These are phyloP conservation scores for Metschnikowia borealis DNA, from an alignment of 805 yeast species.

Conservation along the genomic window DNA sequence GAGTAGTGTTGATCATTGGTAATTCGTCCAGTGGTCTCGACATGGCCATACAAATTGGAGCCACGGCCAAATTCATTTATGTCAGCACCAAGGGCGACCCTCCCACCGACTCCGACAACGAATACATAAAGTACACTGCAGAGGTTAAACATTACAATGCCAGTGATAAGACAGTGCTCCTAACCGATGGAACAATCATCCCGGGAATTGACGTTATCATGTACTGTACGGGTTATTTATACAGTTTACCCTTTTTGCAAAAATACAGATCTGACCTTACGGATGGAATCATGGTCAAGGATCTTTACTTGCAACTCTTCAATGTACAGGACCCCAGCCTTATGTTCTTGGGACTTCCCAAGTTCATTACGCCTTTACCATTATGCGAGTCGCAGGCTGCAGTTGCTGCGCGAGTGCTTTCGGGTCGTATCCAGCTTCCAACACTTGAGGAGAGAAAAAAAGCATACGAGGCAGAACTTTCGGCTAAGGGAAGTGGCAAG, in stretches of 20 bases:
- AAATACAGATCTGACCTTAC: conserved; percentile 10
- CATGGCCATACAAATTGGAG: conserved; percentile 57
- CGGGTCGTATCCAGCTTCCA: conserved; percentile 15
- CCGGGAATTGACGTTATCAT: conserved; percentile 13
- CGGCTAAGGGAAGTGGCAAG: conserved; percentile 11
- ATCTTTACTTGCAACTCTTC: conserved; percentile 16
- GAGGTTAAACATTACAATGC: conserved; percentile 12
- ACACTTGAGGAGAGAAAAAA: conserved; percentile 4
- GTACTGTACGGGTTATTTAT: conserved; percentile 20
- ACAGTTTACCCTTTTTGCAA: conserved; percentile 16
- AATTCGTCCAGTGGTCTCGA: conserved; percentile 78
- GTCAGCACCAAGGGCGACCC: conserved; percentile 14
- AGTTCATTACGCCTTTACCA: conserved; percentile 17
- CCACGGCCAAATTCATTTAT: conserved; percentile 18
- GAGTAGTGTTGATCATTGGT: conserved; percentile 62
- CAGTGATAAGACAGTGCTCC: conserved; percentile 6
- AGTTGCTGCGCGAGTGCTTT: conserved; percentile 16
- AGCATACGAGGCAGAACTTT: conserved; percentile 11
- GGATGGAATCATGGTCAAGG: conserved; percentile 12
- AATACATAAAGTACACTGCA: conserved; percentile 8
- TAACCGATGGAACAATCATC: conserved; percentile 8
- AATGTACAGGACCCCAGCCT: conserved; percentile 16
- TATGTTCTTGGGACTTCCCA: conserved; percentile 15
- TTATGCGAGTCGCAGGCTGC: conserved; percentile 19
- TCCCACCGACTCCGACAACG: conserved; percentile 7